Conservation (phyloP, 1,284 basidiomycete genomes). For the Malassezia arunalokei region DNA sequence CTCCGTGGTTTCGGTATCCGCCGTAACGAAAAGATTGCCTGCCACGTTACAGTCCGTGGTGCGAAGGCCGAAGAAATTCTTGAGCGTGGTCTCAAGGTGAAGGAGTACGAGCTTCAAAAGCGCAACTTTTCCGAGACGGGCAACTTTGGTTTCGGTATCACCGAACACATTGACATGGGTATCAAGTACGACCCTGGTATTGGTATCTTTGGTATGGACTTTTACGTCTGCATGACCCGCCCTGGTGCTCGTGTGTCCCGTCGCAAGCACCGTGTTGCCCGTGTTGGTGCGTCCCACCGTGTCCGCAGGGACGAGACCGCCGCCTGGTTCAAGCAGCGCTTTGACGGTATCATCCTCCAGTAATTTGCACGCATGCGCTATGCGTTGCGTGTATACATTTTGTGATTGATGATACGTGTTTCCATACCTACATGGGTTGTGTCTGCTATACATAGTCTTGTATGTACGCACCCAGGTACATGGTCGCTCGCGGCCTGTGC, state of each 20-base stretch:
- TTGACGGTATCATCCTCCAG: conserved; percentile 44
- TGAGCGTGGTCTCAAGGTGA: conserved; percentile 97
- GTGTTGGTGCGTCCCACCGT: conserved; percentile 73
- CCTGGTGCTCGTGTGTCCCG: conserved; percentile 83
- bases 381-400: background rate
- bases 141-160: conserved; percentile 46
- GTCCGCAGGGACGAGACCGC: conserved; percentile 56
- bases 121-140: conserved; percentile 68
- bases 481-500: too few species aligned
- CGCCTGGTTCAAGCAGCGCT: conserved; percentile 93
- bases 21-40: conserved; percentile 99
- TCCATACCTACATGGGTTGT: conserved; percentile 9
- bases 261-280: conserved; percentile 77
- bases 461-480: conserved; percentile 7
- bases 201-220: conserved; percentile 47
- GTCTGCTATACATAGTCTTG: conserved; percentile 7
- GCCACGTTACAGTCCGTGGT: conserved; percentile 97
- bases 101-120: conserved; percentile 89
- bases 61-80: conserved; percentile 98
- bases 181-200: conserved; percentile 53
- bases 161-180: conserved; percentile 83
- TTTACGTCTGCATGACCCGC: conserved; percentile 63
- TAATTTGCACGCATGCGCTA: conserved; percentile 12
- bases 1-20: conserved; percentile 98
- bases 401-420: conserved; percentile 2